A percentile compares a stretch with the other conserved stretches of the same genome.
phyloP scores from a whole-genome alignment of 371 early-diverging fungal species.

The Nosema granulosis region DNA sequence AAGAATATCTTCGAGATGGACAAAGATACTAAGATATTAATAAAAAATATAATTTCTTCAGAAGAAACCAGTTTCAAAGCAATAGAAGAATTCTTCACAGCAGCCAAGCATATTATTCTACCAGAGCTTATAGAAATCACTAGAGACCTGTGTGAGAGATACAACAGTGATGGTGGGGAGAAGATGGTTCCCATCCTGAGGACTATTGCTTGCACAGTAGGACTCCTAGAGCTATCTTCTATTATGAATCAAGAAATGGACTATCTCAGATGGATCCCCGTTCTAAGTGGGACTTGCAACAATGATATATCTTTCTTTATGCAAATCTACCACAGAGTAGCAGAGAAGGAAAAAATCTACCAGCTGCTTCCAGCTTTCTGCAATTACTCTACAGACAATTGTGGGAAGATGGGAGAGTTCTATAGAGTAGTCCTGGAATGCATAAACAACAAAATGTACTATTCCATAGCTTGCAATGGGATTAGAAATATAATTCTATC shows the following conservation, averaged over 20 bases:
- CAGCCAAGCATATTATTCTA: constrained; percentile 6
- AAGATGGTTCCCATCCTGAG: constrained; percentile 2
- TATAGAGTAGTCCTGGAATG: neutral
- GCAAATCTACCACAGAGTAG: neutral
- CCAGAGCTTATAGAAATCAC: constrained; percentile 20
- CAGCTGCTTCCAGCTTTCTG: constrained; percentile 32
- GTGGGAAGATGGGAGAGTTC: neutral
- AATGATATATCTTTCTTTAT: constrained; percentile 38
- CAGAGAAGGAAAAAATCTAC: constrained; percentile 1
- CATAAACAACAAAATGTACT: neutral
- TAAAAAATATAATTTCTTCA: neutral
- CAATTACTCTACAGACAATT: constrained; percentile 29
- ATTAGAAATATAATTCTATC: constrained; percentile 19
- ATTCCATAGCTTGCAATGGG: constrained; percentile 7
- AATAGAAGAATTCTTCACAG: constrained; percentile 22
- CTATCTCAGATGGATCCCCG: constrained; percentile 5
- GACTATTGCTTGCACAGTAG: constrained; percentile 6
- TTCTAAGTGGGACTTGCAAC: constrained; percentile 5
- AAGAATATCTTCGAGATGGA: too few species aligned
- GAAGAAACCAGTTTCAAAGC: neutral
- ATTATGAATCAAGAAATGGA: constrained; percentile 1
- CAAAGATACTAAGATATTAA: neutral
- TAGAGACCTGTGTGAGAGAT: constrained; percentile 6
- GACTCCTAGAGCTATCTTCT: constrained; percentile 1
- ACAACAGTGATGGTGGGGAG: constrained; percentile 14